Base-by-base conservation (phyloP, 2,329 filamentous ascomycete genomes). In the Aspergillus arachidicola region DNA sequence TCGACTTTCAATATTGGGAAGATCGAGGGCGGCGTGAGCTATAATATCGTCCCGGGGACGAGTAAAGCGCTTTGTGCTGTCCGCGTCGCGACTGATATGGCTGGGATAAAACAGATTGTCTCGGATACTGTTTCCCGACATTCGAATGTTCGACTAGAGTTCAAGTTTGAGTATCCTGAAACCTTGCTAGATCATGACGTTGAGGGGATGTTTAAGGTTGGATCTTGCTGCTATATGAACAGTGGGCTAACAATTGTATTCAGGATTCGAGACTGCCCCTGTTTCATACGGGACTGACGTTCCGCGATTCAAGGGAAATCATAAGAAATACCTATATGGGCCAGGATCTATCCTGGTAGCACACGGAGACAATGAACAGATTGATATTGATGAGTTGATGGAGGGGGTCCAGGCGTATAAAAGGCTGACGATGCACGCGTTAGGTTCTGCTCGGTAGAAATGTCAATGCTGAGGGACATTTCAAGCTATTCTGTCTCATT, bases 211-310 rank as follows among this genome's bases (percentile, higher is more conserved):
- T 6, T 16, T 10, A 2, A 19, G 0, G 2, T 19, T 56, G 14
- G 16, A 11, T 12, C 32, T 12, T 26, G 16, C n/a, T 19, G 2
- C 26, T 19, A 16, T 26, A 32, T 10, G 30, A 23, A 14, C 28
- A 6, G 73, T n/a, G 16, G 1, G 23, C 59, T 60, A 4, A 60
- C 30, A 6, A 2, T 4, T 50, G n/a, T 23, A 3, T 1, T n/a
- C 16, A 26, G 78, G 77, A 2, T 78, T 80, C 54, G 75, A 78
- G 72, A 64, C 59, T 6, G 59, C 74, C 9, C 73, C 78, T 0
- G 78, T 80, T 51, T 69, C 76, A 3, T 81, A 76, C 61, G 79
- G 79, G 0, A 81, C 79, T 2, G 78, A 81, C 45, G 73, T 78
- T 5, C 79, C 78, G 5, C 70, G 77, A 4, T 69, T 80, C 9